These are phyloP conservation scores for Cladophialophora chaetospira DNA, from an alignment of 2,329 filamentous ascomycete species.

Conservation along the genomic window DNA sequence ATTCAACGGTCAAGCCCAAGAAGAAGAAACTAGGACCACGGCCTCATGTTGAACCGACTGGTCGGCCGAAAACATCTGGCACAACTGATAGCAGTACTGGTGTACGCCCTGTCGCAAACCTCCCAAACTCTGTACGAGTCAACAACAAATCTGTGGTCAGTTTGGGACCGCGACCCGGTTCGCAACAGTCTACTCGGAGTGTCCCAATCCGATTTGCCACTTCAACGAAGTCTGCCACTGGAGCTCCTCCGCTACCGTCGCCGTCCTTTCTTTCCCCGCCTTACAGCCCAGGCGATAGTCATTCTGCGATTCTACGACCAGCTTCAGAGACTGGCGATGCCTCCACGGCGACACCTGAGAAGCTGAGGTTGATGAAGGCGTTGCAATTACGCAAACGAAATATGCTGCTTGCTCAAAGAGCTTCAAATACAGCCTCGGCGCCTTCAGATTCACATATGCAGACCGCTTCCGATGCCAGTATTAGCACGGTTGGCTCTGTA, in stretches of 20 bases:
- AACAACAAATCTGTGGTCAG: conserved; percentile 48
- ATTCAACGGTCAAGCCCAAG: conserved; percentile 42
- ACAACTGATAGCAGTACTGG: conserved; percentile 42
- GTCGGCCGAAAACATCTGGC: conserved; percentile 62
- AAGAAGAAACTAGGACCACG: conserved; percentile 90
- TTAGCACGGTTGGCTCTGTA: conserved; percentile 11
- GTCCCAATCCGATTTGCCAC: conserved; percentile 39
- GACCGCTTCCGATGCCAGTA: conserved; percentile 17
- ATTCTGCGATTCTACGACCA: conserved; percentile 19
- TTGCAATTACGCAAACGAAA: conserved; percentile 87
- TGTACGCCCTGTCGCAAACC: conserved; percentile 71
- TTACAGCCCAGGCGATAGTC: conserved; percentile 24
- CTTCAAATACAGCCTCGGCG: conserved; percentile 10
- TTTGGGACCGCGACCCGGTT: conserved; percentile 45
- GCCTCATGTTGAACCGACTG: conserved; percentile 66
- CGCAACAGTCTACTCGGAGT: conserved; percentile 49
- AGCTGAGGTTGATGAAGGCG: conserved; percentile 89
- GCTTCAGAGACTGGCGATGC: conserved; percentile 29
- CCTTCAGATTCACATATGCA: conserved; percentile 10
- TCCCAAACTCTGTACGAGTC: conserved; percentile 78
- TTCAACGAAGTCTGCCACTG: conserved; percentile 17
- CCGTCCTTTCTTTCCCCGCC: conserved; percentile 20
- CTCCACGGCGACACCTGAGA: conserved; percentile 73
- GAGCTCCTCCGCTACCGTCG: conserved; percentile 29
- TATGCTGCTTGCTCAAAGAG: conserved; percentile 46